Base-by-base conservation (phyloP, 2,329 filamentous ascomycete species). In the Penicillium sp. region DNA sequence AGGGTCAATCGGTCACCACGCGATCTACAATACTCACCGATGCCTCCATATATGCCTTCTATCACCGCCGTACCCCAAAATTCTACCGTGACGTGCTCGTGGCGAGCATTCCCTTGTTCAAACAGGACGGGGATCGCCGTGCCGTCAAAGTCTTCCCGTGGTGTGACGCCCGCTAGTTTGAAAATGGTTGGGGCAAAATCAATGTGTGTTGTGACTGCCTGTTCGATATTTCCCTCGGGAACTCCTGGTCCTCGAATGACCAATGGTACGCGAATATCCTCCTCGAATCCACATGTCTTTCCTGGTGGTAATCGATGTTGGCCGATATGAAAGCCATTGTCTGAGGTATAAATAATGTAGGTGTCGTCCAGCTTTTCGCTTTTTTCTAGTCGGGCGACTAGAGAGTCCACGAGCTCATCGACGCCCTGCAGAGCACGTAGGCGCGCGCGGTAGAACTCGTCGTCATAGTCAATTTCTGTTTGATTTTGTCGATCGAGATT, bases 171-270 rank as follows among this genome's bases (percentile, higher is more conserved):
- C 2, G 69, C 66, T n/a, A 68, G 57, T 7, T 72, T 64, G 33
- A 84, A 69, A 8, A 85, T 62, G 0, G 82, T 85, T 0, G 83
- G 82, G 0, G 79, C 80, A 2, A 86, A 65, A 55, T 85, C 83
- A 3, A 82, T 82, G 51, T 86, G 83, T 0, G 80, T 78, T 0
- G 79, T 83, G 2, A 81, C 76, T 4, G 73, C 61, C 24, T 76
- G 64, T 3, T 69, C 65, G 0, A 64, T 66, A 6, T 68, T 54
- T 1, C 73, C 74, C 9, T 63, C 54, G 0, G 73, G 64, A 2
- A 84, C 66, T 0, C 78, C 77, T 0, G 82, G 81, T 0, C 82
- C 82, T 8, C 81, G 73, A 13, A 85, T 73, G 33, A 81, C 72
- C 4, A 84, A 71, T 0, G 81, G 80, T 1, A 83, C 76, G 2